These are phyloP conservation scores for Fraxinus quadrangulata DNA, from an alignment of 257 asterid species.

Conservation along the genomic window DNA sequence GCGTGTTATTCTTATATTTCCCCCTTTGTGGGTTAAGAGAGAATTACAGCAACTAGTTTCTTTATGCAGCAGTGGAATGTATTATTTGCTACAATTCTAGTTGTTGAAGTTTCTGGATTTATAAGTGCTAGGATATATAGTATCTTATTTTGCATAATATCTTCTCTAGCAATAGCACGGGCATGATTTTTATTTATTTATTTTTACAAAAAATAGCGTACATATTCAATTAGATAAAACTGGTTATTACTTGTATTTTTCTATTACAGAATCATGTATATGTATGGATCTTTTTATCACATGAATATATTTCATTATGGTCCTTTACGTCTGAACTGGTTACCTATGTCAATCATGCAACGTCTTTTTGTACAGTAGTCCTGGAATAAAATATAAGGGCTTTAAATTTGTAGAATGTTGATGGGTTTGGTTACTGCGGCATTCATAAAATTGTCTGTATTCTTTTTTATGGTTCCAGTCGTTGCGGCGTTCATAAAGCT, in stretches of 20 bases:
- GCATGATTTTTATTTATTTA: background rate
- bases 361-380: background rate
- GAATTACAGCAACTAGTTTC: constrained; percentile 15
- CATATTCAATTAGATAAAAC: background rate
- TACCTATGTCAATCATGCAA: background rate
- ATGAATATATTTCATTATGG: background rate
- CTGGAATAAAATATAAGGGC: background rate
- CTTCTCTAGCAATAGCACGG: background rate
- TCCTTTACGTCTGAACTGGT: background rate
- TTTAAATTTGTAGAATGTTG: background rate
- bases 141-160: background rate
- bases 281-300: background rate
- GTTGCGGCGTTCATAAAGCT: background rate
- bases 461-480: background rate
- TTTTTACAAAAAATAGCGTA: background rate
- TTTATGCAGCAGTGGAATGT: constrained; percentile 22
- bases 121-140: background rate
- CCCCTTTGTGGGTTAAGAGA: background rate
- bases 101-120: background rate
- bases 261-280: background rate
- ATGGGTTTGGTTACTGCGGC: background rate
- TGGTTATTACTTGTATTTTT: background rate
- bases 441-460: background rate
- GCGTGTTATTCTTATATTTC: background rate
- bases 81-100: background rate